phyloP scores from a whole-genome alignment of 2,329 filamentous ascomycete species.

The Colletotrichum sp. region DNA sequence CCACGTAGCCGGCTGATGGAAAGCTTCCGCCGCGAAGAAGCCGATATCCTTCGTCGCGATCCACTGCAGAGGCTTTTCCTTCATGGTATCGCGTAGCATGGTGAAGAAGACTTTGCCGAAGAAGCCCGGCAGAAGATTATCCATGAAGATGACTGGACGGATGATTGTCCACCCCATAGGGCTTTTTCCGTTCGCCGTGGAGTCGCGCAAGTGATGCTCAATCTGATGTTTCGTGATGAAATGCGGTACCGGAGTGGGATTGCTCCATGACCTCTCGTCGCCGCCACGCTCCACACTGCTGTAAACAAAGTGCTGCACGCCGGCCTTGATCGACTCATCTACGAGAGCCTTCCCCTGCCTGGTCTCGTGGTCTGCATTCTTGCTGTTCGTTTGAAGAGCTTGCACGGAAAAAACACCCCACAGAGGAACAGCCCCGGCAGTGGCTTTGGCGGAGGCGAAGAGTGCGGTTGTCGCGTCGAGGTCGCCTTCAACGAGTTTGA shows the following conservation, averaged over 20 bases:
- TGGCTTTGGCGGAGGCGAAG: slow-evolving; percentile 36
- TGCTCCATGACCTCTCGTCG: slow-evolving; percentile 44
- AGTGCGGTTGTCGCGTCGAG: slow-evolving; percentile 51
- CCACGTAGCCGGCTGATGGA: slow-evolving; percentile 33
- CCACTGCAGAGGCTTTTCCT: slow-evolving; percentile 37
- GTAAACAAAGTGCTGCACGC: slow-evolving; percentile 63
- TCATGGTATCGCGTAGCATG: slow-evolving; percentile 31
- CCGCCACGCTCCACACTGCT: slow-evolving; percentile 65
- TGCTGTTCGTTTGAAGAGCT: not conserved
- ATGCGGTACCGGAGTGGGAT: slow-evolving; percentile 58
- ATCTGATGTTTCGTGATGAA: slow-evolving; percentile 62
- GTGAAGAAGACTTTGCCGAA: slow-evolving; percentile 34
- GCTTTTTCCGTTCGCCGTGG: slow-evolving; percentile 30
- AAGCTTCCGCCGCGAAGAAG: slow-evolving; percentile 41
- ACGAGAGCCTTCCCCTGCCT: slow-evolving; percentile 58
- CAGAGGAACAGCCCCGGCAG: slow-evolving; percentile 30
- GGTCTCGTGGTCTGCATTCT: slow-evolving; percentile 23
- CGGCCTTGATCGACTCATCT: slow-evolving; percentile 53
- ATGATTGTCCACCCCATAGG: slow-evolving; percentile 63
- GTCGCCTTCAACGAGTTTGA: slow-evolving; percentile 48
- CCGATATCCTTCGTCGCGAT: slow-evolving; percentile 46
- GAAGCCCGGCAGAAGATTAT: slow-evolving; percentile 43
- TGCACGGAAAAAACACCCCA: slow-evolving; percentile 61
- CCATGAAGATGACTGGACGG: slow-evolving; percentile 63
- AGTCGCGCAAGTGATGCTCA: slow-evolving; percentile 57